A percentile compares a stretch with the other conserved stretches of the same genome.
phyloP scores from a whole-genome alignment of 75 land plant species.

The Sequoiadendron giganteum region DNA sequence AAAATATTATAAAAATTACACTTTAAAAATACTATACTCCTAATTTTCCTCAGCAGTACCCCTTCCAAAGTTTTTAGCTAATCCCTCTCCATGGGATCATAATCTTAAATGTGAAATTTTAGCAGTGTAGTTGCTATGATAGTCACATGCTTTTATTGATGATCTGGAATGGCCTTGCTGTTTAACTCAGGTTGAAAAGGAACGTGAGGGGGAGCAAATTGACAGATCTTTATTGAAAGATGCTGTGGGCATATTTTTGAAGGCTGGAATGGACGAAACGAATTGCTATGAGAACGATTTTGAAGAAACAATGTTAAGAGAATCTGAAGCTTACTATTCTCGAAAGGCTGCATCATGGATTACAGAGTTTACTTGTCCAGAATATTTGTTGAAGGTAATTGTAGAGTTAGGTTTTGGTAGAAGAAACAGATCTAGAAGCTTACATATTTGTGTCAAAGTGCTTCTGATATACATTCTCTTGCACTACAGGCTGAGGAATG shows the following conservation, averaged over 20 bases:
- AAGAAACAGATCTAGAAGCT: too few relatives aligned
- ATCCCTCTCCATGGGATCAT: too few relatives aligned
- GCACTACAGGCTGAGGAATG: slow-evolving; percentile 62
- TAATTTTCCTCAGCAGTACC: too few relatives aligned
- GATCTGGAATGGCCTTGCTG: neutral
- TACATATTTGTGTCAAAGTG: neutral
- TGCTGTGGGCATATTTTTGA: slow-evolving; percentile 82
- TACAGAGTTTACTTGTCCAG: slow-evolving; percentile 86
- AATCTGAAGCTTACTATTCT: slow-evolving; percentile 76
- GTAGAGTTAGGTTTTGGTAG: too few relatives aligned
- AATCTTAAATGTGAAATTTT: neutral
- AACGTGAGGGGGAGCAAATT: slow-evolving; percentile 90
- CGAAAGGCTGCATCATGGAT: slow-evolving; percentile 91
- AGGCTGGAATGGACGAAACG: slow-evolving; percentile 89
- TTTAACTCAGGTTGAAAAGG: slow-evolving; percentile 63
- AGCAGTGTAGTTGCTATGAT: neutral
- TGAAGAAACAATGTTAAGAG: slow-evolving; percentile 68
- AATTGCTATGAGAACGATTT: slow-evolving; percentile 83
- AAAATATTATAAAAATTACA: too few relatives aligned
- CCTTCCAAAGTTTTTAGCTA: too few relatives aligned
- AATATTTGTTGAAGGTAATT: slow-evolving; percentile 81
- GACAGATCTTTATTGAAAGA: slow-evolving; percentile 82
- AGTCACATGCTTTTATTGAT: slow-evolving; percentile 11
- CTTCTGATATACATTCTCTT: neutral
- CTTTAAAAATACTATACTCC: too few relatives aligned